Evolutionary conservation across 768 basidiomycete species (phyloP), one percentile per base, ranked within the genome.

Genomic region (Xerocomellus dryophilus): DNA sequence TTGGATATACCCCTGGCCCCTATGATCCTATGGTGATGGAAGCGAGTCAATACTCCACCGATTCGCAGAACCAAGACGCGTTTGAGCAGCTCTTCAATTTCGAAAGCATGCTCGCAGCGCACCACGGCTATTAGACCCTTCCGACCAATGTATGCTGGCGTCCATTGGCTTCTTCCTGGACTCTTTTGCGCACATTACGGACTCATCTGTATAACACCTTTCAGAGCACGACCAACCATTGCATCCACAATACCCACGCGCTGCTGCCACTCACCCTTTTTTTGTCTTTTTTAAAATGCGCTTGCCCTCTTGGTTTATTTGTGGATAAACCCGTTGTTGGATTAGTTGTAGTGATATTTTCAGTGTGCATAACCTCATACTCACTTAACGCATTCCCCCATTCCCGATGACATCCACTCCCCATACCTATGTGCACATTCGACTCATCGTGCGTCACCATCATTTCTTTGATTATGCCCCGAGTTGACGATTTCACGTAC

Each of bases 31-130:
- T 59, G 62, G 62, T 61, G 51, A 60, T 66, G n/a, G 64, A 65
- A 38, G 65, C 64, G 52, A 59, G 67, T 60, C 72, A 71, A 47
- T 71, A 71, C 59, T 43, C 62, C 17, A 50, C 58, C 42, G 64
- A 64, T 45, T 54, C 61, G 49, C 67, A 71, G 49, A 69, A 58
- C 50, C 70, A 65, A 34, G 73, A 76, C 58, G 57, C 63, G 40
- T 76, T 72, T 54, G 66, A 71, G 58, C 68, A 68, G 47, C 54
- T 75, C 34, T 76, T 74, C 63, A 58, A 71, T 34, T 69, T 73
- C 51, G 73, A 72, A 4, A 61, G 61, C 59, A 72, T 73, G 73
- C 70, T 70, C 41, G 57, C 60, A 14, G 57, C 57, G 34, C 64
- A 63, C 51, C 65, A 70, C 54, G 70, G 68, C 50, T 70, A 67